Evolutionary conservation across 495 filamentous ascomycete genomes (phyloP), one percentile per base, ranked within the genome.

Genomic region (Aspergillus mulundensis): DNA sequence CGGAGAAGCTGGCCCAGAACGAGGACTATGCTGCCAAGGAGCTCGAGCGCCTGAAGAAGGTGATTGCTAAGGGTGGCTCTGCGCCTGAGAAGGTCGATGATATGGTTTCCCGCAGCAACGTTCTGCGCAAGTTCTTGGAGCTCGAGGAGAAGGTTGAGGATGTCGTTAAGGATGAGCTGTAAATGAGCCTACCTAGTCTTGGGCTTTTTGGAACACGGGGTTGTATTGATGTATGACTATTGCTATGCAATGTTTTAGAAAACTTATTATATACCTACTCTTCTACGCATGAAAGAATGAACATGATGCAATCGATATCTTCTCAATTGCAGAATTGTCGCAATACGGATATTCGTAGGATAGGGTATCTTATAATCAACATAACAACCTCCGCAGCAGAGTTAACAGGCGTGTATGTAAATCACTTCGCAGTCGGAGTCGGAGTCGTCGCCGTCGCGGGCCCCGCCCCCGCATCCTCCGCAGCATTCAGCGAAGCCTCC

Each of bases 1-100:
- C 93, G 28, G 80, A 87, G 61, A 98, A 97, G 84, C 70, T 95
- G 39, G 73, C 71, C 66, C 76, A 87, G 73, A 93, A 86, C 68
- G 75, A 85, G 56, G 84, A 78, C 21, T 96, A 92, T 66, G 89
- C 84, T 21, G 75, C 81, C 61, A 97, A 96, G 84, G 94, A 98
- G 81, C 72, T 92, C 34, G 78, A 81, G 57, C 83, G 94, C 46
- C 73, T 98, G 60, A 77, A 89, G 61, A 85, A 87, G 62, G 81
- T 98, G 60, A 66, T 95, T 48, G 82, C 79, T 67, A 96, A 96
- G 83, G 88, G 91, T 56, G 87, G 87, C 51, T 81, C 96, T 62
- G 88, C 88, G 18, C 85, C 86, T 23, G 79, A 87, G 74, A 98
- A 97, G 82, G 57, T 89, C 34, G 94, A 98, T 70, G 94, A 98